Evolutionary conservation across 2,329 filamentous ascomycete genomes (phyloP), one percentile per base, ranked within the genome.

Genomic region (Fusarium miscanthi): DNA sequence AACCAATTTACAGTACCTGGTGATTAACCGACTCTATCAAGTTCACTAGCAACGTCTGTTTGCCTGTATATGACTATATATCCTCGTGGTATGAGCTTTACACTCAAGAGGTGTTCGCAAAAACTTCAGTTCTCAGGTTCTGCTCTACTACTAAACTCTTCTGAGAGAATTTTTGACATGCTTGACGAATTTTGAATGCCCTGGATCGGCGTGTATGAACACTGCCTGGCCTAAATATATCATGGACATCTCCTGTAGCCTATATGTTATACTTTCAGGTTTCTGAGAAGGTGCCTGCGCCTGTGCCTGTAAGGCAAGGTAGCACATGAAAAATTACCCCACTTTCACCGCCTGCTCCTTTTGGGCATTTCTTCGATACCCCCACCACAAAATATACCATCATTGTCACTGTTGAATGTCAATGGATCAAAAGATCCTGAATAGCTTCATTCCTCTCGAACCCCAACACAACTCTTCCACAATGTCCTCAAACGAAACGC

Each of bases 401-500:
- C 37, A 41, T n/a, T 31, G 23, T 37, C 19, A 21, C n/a, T 33
- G 46, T 13, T 33, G 23, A 11, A 23, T 49, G 33, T 27, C 49
- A 52, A 65, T n/a, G 45, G 17, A 35, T 43, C 48, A 53, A 45
- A 43, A 51, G 23, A 49, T 40, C 42, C 61, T 30, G 33, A 54
- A 74, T 63, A 56, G 59, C 74, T 70, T 67, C 51, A 63, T 41
- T 41, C 21, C 31, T 14, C 23, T 27, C 33, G 23, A 27, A 27
- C 7, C 33, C 49, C 19, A 31, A 37, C n/a, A n/a, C 13, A 17
- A 14, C 21, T 21, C 21, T 21, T 27, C 19, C 38, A 21, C n/a
- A 33, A 78, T 78, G 77, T 46, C 72, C 27, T 63, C 73, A 35
- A 42, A 52, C 68, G 61, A 74, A 64, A 62, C 87, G 85, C 91